Conservation (phyloP, 2,329 filamentous ascomycete species). For the Fonsecaea monophora region DNA sequence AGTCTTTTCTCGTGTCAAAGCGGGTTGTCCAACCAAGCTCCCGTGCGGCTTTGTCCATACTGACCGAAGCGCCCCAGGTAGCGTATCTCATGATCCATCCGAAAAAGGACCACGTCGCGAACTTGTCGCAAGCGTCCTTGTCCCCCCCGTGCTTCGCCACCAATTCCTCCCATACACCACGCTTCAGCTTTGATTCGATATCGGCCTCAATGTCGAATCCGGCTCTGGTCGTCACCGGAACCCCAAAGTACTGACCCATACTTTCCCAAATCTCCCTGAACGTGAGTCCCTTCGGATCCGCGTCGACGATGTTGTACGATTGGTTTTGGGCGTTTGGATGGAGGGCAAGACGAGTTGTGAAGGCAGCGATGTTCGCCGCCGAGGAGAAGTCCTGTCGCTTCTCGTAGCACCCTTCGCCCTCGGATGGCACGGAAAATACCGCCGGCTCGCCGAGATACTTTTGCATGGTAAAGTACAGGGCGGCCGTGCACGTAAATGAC, state of each 20-base stretch:
- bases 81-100: not conserved
- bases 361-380: not conserved
- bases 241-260: not conserved
- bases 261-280: not conserved
- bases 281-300: not conserved
- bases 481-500: not conserved
- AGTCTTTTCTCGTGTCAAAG: not conserved
- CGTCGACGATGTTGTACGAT: not conserved
- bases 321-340: not conserved
- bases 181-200: not conserved
- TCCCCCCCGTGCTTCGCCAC: not conserved
- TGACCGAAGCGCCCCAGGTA: not conserved
- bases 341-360: not conserved
- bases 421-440: not conserved
- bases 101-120: not conserved
- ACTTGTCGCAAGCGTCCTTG: not conserved
- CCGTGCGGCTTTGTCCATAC: not conserved
- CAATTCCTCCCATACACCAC: not conserved
- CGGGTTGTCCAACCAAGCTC: not conserved
- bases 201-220: not conserved
- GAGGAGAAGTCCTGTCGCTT: not conserved
- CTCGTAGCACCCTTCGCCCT: not conserved
- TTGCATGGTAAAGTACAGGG: not conserved
- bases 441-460: not conserved
- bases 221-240: not conserved